phyloP scores from a whole-genome alignment of 2,329 filamentous ascomycete genomes.

The Colletotrichum sp. region DNA sequence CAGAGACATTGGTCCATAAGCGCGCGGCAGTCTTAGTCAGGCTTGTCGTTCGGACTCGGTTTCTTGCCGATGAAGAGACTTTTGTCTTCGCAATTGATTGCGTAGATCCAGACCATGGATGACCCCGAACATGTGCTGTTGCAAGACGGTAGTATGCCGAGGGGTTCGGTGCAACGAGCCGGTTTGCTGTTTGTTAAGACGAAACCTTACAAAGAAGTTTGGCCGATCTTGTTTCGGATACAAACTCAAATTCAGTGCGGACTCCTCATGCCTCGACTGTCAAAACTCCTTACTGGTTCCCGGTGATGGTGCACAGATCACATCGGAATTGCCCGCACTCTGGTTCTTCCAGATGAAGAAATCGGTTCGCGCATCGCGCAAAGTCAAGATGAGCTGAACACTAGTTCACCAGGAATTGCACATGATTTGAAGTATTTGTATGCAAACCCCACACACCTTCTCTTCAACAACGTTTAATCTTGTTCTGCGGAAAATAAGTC shows the following conservation, averaged over 20 bases:
- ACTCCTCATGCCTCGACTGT: neutral
- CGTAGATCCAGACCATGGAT: neutral
- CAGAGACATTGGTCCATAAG: neutral
- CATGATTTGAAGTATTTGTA: neutral
- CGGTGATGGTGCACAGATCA: neutral
- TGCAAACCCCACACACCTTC: too few species aligned
- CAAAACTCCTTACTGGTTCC: neutral
- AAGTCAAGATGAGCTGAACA: neutral
- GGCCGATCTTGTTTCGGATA: neutral
- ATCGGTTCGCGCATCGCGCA: neutral
- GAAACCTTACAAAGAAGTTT: neutral
- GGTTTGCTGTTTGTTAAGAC: neutral
- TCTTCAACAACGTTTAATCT: neutral
- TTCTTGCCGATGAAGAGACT: neutral
- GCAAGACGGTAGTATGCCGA: neutral
- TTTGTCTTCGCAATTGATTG: slow-evolving; percentile 2
- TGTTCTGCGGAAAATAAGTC: neutral
- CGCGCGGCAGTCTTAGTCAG: neutral
- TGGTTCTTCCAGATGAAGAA: neutral
- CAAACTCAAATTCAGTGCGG: neutral
- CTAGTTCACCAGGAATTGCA: neutral
- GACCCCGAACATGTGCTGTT: neutral
- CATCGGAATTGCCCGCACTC: neutral
- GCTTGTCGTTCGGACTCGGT: neutral
- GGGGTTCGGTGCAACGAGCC: neutral